Evolutionary conservation across 176 grass and related monocot species (phyloP).

Genomic region (Rhynchospora breviuscula): DNA sequence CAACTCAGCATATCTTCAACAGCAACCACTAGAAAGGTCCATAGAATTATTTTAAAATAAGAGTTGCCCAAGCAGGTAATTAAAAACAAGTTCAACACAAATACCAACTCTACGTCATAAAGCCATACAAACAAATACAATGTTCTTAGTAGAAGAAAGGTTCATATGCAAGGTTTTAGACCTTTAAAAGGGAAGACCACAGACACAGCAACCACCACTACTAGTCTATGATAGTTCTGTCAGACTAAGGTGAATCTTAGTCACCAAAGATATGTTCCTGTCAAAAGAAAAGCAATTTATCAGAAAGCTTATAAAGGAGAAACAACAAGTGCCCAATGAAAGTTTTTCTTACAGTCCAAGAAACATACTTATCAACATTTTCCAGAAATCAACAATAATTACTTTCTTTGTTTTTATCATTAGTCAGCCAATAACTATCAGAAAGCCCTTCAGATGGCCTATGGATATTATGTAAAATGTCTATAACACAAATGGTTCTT

Average conservation of each 20-base stretch:
- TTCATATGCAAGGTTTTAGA: constrained; percentile 20
- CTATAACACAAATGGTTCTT: background rate
- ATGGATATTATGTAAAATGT: background rate
- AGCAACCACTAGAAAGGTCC: constrained; percentile 26
- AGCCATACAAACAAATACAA: constrained; percentile 16
- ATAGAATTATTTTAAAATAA: constrained; percentile 21
- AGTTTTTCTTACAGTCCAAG: background rate
- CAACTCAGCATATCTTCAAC: constrained; percentile 57
- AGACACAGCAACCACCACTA: background rate
- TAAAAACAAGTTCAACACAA: background rate
- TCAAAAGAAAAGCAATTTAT: background rate
- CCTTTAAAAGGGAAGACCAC: constrained; percentile 4
- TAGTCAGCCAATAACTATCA: background rate
- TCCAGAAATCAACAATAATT: background rate
- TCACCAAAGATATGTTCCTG: background rate
- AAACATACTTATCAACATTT: background rate
- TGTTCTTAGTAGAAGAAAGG: background rate
- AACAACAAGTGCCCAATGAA: background rate
- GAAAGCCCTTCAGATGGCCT: background rate
- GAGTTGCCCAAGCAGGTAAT: background rate
- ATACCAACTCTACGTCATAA: constrained; percentile 2
- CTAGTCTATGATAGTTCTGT: constrained; percentile 1
- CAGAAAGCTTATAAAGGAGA: background rate
- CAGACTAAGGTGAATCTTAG: background rate
- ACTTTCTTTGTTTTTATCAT: background rate